Base-by-base conservation (phyloP, 116 monocot species). In the Dioscorea cayenensis region DNA sequence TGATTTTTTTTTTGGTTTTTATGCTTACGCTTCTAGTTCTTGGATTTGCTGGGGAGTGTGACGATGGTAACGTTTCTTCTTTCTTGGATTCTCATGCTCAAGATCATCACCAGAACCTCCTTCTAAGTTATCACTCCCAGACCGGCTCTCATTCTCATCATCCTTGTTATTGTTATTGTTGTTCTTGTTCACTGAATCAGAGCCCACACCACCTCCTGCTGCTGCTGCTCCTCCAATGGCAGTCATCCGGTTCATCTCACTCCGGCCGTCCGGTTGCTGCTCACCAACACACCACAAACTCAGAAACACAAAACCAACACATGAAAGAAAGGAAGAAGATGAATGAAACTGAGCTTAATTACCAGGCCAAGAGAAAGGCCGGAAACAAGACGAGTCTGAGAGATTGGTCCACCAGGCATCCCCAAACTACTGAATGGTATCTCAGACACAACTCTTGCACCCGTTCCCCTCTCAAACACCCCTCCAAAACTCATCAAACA, bases 21-120 rank as follows among this genome's bases (percentile, higher is more conserved):
- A 32, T 5, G 2, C 74, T 72, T 90, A 97, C 99, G 80, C 58
- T 83, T 94, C 99, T 11, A 99, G 92, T 64, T 94, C 94, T 76
- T 99, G 99, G 78, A 99, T 99, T 60, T 99, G 99, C 69, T 85
- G 89, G 51, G 94, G 99, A 6, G 99, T 94, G 68, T 99, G 99
- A 72, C 99, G 94, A 74, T 91, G 94, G 70, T 99, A 99, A 18
- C 87, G 74, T 82, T 86, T 92, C 85, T 83, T 90, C 89, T 93
- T 94, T 36, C 60, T 70, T 25, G 90, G 82, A 69, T 94, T 84
- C 28, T 80, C 91, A 11, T 65, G 79, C 27, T 89, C 91, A 6
- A 87, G 76, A 51, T 99, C 99, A 65, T 89, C 99, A 0, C 89
- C 91, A 17, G 96, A 87, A 8, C 72, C 90, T 18, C 84, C 88